Evolutionary conservation across 139 green algal genomes (phyloP).

Genomic region (Diplosphaera chodatii): DNA sequence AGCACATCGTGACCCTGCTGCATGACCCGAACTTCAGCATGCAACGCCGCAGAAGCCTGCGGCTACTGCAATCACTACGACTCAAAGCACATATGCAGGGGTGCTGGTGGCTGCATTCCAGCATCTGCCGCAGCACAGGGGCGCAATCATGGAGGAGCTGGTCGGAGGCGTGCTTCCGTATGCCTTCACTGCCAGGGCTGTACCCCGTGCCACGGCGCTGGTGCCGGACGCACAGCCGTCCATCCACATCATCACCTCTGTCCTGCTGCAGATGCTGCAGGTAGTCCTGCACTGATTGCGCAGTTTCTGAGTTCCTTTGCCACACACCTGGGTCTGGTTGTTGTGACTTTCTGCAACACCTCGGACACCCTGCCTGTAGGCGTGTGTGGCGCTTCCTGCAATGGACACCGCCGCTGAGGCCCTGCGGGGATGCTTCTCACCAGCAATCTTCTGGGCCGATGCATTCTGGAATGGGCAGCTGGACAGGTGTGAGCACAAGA

Average conservation of each 20-base stretch:
- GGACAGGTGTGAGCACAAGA: slow-evolving; percentile 36
- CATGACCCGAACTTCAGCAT: too few species aligned
- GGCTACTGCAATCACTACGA: too few species aligned
- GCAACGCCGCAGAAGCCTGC: too few species aligned
- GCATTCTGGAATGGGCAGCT: slow-evolving; percentile 45
- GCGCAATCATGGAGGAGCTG: slow-evolving; percentile 46
- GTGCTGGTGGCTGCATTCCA: slow-evolving; percentile 44
- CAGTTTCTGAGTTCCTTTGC: too few species aligned
- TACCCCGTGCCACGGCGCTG: slow-evolving; percentile 14
- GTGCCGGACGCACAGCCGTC: slow-evolving; percentile 4
- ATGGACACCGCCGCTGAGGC: slow-evolving; percentile 17
- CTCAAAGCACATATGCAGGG: too few species aligned
- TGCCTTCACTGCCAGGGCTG: neutral
- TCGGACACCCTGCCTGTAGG: slow-evolving; percentile 11
- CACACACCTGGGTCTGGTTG: neutral
- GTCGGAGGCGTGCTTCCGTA: slow-evolving; percentile 24
- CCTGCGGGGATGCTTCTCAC: slow-evolving; percentile 23
- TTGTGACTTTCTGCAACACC: neutral
- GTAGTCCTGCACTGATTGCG: too few species aligned
- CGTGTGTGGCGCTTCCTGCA: slow-evolving; percentile 13
- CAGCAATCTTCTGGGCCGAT: slow-evolving; percentile 28
- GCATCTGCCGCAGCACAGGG: slow-evolving; percentile 23
- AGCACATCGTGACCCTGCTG: too few species aligned
- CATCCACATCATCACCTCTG: slow-evolving; percentile 52
- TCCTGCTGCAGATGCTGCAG: slow-evolving; percentile 72